These are phyloP conservation scores for Lipomyces chichibuensis DNA, from an alignment of 805 yeast species.

Conservation along the genomic window DNA sequence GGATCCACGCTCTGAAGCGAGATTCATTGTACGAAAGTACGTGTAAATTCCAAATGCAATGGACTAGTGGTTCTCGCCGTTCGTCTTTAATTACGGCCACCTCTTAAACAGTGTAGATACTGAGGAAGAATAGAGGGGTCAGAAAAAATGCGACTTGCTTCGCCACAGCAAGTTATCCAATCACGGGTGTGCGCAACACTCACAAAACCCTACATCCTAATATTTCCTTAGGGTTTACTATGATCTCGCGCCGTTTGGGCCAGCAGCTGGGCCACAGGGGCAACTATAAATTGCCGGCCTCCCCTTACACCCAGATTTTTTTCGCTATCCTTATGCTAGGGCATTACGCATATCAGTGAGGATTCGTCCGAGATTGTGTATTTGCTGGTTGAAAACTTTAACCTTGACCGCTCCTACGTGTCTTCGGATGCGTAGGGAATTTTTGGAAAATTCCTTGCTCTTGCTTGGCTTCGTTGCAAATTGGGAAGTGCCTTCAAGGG, in stretches of 20 bases:
- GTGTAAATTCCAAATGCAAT: too few species aligned
- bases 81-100: too few species aligned
- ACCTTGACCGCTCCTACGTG: slow-evolving; percentile 74
- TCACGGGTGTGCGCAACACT: not conserved
- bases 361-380: slow-evolving; percentile 99
- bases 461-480: slow-evolving; percentile 38
- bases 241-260: not conserved
- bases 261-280: not conserved
- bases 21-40: not conserved
- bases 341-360: slow-evolving; percentile 99
- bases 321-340: slow-evolving; percentile 97
- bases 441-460: slow-evolving; percentile 41
- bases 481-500: slow-evolving; percentile 60
- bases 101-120: too few species aligned
- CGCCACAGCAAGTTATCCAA: not conserved
- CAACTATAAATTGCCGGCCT: slow-evolving; percentile 8
- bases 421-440: slow-evolving; percentile 42
- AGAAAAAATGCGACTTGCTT: too few species aligned
- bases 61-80: too few species aligned
- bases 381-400: slow-evolving; percentile 99
- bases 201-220: not conserved
- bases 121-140: too few species aligned
- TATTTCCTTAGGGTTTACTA: not conserved
- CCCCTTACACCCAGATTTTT: slow-evolving; percentile 38
- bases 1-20: not conserved